Evolutionary conservation across 495 filamentous ascomycete genomes (phyloP), one percentile per base, ranked within the genome.

Genomic region (Xylaria flabelliformis): DNA sequence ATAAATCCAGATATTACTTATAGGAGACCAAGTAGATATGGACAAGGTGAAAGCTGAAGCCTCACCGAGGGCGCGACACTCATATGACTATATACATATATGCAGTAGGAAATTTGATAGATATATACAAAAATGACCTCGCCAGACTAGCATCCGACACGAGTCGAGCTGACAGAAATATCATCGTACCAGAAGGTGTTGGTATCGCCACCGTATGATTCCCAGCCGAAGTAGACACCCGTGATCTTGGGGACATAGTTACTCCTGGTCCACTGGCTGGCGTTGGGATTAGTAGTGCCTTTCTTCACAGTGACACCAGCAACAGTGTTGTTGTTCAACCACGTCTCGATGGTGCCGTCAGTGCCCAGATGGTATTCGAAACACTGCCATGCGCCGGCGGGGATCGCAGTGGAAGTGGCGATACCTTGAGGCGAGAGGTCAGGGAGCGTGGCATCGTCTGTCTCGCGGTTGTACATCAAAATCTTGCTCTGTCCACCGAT

Each of bases 151-250:
- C 87, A 89, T 66, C 87, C 87, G 75, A 86, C 80, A 39, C 84
- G 77, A 36, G 74, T 82, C 64, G 82, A 81, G 74, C 77, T 78
- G 48, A 89, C 70, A 17, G 67, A 72, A 66, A 88, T 82, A 66
- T 89, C 87, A 65, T 89, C 87, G 68, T 87, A 88, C 85, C 85
- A 88, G 77, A 89, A 86, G 34, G 87, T 89, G 75, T 89, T 88
- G 24, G 81, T 77, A 64, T 88, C 87, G 0, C 86, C 86, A 36
- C 87, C 85, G 73, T 89, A 89, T 12, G 83, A 85, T 80, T 89
- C 87, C 87, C 87, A 88, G 10, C 87, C 87, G 72, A 89, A 89
- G 80, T 89, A 87, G 71, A 89, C 77, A 61, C 67, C 87, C 8
- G 85, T 83, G 70, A 86, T 79, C 55, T 85, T 85, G 13, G 87